These are phyloP conservation scores for Aureobasidium sp. DNA, from an alignment of 2,329 filamentous ascomycete species.

Conservation along the genomic window DNA sequence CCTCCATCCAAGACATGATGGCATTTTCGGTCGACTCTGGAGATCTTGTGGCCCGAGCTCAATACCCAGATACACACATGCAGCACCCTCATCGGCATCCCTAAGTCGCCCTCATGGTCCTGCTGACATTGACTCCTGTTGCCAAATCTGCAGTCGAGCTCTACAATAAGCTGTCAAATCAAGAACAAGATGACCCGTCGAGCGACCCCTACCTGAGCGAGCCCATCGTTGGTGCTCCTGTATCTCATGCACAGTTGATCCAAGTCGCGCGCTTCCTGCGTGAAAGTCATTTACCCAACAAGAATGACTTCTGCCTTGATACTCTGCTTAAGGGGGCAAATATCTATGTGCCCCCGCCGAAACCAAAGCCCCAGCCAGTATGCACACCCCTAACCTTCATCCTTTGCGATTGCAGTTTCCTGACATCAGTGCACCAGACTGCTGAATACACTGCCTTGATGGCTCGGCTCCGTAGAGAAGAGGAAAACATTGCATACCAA, in stretches of 20 bases:
- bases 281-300: slow-evolving; percentile 1
- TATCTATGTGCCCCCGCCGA: slow-evolving; percentile 72
- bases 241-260: slow-evolving; percentile 65
- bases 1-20: neutral
- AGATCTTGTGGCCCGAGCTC: slow-evolving; percentile 3
- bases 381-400: slow-evolving; percentile 22
- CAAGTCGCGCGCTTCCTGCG: slow-evolving; percentile 42
- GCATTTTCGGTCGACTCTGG: neutral
- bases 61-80: neutral
- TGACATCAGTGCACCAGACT: slow-evolving; percentile 45
- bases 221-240: slow-evolving; percentile 55
- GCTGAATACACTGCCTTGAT: slow-evolving; percentile 82
- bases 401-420: slow-evolving; percentile 11
- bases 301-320: slow-evolving; percentile 49
- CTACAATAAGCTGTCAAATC: slow-evolving; percentile 16
- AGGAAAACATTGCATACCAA: slow-evolving; percentile 76
- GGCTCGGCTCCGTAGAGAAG: slow-evolving; percentile 72
- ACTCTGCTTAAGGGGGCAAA: slow-evolving; percentile 62
- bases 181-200: slow-evolving; percentile 23
- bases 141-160: slow-evolving; percentile 56
- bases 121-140: slow-evolving; percentile 66
- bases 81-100: neutral
- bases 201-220: slow-evolving; percentile 46
- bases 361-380: slow-evolving; percentile 71
- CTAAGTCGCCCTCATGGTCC: slow-evolving; percentile 51